Evolutionary conservation across 208 protist genomes (phyloP).

Genomic region (Crithidia sp.): DNA sequence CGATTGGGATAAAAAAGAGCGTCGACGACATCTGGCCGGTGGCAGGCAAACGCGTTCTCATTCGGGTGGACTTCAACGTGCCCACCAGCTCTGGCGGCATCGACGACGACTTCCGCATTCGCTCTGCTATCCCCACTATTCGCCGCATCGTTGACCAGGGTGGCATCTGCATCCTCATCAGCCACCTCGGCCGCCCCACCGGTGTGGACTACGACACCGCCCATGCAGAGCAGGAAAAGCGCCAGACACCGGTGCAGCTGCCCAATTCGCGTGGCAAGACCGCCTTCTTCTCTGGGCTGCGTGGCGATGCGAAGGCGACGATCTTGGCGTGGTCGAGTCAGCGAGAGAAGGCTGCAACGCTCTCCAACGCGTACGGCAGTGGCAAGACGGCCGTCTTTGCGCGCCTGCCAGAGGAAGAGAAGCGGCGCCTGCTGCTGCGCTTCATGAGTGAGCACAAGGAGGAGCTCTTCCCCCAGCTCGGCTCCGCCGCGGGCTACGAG

Average conservation of each 20-base stretch:
- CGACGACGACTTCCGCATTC: conserved; percentile 95
- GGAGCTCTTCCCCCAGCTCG: conserved; percentile 59
- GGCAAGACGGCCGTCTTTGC: conserved; percentile 73
- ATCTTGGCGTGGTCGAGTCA: conserved; percentile 64
- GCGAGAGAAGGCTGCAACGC: conserved; percentile 44
- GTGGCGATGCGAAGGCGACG: conserved; percentile 61
- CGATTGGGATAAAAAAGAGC: conserved; percentile 69
- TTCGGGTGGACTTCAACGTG: conserved; percentile 98
- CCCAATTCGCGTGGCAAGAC: conserved; percentile 52
- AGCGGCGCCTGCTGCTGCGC: conserved; percentile 52
- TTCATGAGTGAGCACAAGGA: conserved; percentile 75
- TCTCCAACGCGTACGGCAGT: conserved; percentile 39
- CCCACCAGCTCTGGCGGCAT: conserved; percentile 92
- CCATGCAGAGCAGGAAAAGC: conserved; percentile 46
- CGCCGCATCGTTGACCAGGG: conserved; percentile 94
- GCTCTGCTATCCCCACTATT: conserved; percentile 95
- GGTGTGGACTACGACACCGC: conserved; percentile 74
- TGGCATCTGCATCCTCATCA: conserved; percentile 92
- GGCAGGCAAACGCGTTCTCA: conserved; percentile 94
- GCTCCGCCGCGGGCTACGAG: conserved; percentile 62
- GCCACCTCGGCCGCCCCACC: conserved; percentile 97
- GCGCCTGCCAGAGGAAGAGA: conserved; percentile 73
- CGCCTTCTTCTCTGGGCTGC: conserved; percentile 69
- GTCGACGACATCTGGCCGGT: conserved; percentile 89
- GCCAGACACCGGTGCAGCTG: not conserved